Conservation (phyloP, 352 stramenopile species). For the Phytopythium cucurbitacearum region DNA sequence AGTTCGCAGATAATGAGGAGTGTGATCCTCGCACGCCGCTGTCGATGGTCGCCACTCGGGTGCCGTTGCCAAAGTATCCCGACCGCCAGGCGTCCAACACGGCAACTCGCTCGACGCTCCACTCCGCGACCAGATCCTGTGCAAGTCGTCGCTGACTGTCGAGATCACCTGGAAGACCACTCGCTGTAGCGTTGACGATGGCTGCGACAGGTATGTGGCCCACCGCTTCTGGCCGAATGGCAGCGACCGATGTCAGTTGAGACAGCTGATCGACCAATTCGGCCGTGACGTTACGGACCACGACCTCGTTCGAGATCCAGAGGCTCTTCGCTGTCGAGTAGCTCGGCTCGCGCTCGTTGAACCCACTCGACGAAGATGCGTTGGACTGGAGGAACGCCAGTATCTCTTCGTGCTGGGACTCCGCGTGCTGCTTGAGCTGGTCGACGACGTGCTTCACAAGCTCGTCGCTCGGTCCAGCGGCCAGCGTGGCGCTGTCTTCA, state of each 20-base stretch:
- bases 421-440: constrained; percentile 19
- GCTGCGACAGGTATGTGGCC: constrained; percentile 10
- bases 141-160: constrained; percentile 7
- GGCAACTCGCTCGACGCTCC: constrained; percentile 35
- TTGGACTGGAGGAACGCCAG: constrained; percentile 16
- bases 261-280: constrained; percentile 32
- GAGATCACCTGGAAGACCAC: not conserved
- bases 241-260: constrained; percentile 20
- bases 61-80: constrained; percentile 25
- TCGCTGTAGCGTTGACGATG: not conserved
- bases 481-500: too few species aligned
- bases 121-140: constrained; percentile 21
- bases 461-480: not conserved
- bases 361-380: not conserved
- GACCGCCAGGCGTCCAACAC: constrained; percentile 32
- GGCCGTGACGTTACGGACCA: constrained; percentile 23
- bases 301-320: constrained; percentile 51
- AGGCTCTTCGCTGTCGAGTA: constrained; percentile 20
- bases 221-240: constrained; percentile 20
- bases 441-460: constrained; percentile 24
- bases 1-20: constrained; percentile 24
- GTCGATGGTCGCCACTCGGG: constrained; percentile 46
- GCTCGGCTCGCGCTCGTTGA: not conserved
- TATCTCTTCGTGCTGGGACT: constrained; percentile 22
- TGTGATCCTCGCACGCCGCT: constrained; percentile 37